Base-by-base conservation (phyloP, 2,329 filamentous ascomycete species). In the Aspergillus spinulosporus region DNA sequence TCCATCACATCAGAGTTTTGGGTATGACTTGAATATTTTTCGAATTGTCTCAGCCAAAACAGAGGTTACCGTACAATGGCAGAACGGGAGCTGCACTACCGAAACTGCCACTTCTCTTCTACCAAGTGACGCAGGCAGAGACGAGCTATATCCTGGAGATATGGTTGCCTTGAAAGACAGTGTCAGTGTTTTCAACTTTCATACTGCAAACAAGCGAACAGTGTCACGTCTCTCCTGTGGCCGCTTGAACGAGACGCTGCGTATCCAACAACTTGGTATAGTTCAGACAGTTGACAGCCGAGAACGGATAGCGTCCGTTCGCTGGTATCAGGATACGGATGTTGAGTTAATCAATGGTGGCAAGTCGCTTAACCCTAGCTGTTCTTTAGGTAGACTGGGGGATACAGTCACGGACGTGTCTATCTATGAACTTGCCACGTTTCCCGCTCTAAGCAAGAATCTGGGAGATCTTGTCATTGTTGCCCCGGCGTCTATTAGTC, bases 11-110 rank as follows among this genome's bases (percentile, higher is more conserved):
- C 73, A 79, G 21, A 79, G 77, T 6, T 71, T 80, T 40, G 83
- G 82, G 1, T 84, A 81, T 64, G 83, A 87, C 61, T 68, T 85
- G 60, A 86, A 86, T 58, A 76, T 84, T 2, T 84, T 80, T 61
- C 74, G 78, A 9, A 73, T 86, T 50, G 72, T 78, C 49, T 73
- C 74, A 32, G 80, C 78, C 8, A 72, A 72, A 15, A 81, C 81
- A 2, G 69, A 72, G n/a, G 78, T 80, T 9, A 78, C 72, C 1
- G 79, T 86, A 3, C 78, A 80, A 58, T 87, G 84, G 84, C 83
- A 86, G 62, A 81, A 86, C 64, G 73, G 80, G 12, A 76, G 76
- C 6, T 71, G 80, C 31, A 81, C 80, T 0, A 72, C 74, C 29
- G 75, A 83, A 40, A 51, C 67, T 9, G 77, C 78, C 42, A 76